phyloP scores from a whole-genome alignment of 768 basidiomycete species.

The Mycena leptocephala region DNA sequence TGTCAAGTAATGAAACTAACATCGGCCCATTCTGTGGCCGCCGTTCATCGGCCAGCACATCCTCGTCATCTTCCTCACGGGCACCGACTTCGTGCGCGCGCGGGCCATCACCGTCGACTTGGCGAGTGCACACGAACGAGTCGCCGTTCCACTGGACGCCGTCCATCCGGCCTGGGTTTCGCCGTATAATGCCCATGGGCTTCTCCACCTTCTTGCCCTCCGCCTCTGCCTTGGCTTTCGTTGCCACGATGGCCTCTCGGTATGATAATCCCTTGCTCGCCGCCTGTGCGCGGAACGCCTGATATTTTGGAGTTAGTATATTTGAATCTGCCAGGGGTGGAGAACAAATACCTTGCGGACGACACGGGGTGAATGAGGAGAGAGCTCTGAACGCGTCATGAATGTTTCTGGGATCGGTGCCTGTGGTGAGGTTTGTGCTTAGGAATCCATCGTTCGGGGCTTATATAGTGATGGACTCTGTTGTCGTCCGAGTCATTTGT shows the following conservation, averaged over 20 bases:
- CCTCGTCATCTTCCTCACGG: slow-evolving; percentile 31
- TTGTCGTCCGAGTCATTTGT: slow-evolving; percentile 4
- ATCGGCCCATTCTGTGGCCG: slow-evolving; percentile 24
- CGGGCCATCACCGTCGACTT: slow-evolving; percentile 42
- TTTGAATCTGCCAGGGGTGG: background rate
- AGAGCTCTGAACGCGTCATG: slow-evolving; percentile 30
- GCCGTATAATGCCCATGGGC: slow-evolving; percentile 25
- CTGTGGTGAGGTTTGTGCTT: background rate
- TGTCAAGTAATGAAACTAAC: slow-evolving; percentile 46
- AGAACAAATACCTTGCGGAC: slow-evolving; percentile 20
- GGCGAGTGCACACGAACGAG: slow-evolving; percentile 36
- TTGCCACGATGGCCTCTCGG: slow-evolving; percentile 9
- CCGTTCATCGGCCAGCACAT: background rate
- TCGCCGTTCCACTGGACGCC: slow-evolving; percentile 44
- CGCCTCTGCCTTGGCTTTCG: background rate
- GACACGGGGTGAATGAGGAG: slow-evolving; percentile 19
- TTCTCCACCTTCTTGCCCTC: slow-evolving; percentile 19
- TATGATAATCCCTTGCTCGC: slow-evolving; percentile 14
- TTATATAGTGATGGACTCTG: slow-evolving; percentile 1
- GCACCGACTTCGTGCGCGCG: slow-evolving; percentile 13
- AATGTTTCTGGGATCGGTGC: background rate
- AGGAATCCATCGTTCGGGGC: background rate
- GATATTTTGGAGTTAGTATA: background rate
- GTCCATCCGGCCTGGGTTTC: slow-evolving; percentile 44
- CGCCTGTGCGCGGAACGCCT: slow-evolving; percentile 32